Evolutionary conservation across 306 rosid species (phyloP).

Genomic region (Arachis hypogaea): DNA sequence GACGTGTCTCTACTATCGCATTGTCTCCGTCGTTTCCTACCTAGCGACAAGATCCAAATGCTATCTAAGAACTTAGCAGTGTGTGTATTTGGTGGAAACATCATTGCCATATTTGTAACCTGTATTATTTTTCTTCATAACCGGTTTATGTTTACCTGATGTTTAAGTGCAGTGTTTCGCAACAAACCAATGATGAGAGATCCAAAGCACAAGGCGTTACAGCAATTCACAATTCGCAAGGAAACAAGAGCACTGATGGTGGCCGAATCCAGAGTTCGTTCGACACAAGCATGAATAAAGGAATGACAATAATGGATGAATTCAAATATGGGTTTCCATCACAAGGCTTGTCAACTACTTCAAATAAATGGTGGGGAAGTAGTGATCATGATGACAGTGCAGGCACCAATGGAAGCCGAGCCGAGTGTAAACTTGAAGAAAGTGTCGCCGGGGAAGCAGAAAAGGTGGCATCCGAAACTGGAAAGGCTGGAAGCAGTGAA

Average conservation of each 20-base stretch:
- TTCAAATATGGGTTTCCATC: constrained; percentile 84
- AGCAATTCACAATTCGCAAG: constrained; percentile 47
- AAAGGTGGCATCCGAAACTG: constrained; percentile 43
- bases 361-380: constrained; percentile 94
- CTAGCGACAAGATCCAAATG: too few species aligned
- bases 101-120: background rate
- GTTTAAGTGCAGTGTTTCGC: constrained; percentile 47
- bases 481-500: constrained; percentile 33
- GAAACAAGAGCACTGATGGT: constrained; percentile 58
- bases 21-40: too few species aligned
- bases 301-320: constrained; percentile 59
- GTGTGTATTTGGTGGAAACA: constrained; percentile 1
- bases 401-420: constrained; percentile 28
- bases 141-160: constrained; percentile 15
- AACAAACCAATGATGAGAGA: constrained; percentile 47
- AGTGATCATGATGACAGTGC: constrained; percentile 37
- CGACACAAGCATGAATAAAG: constrained; percentile 53
- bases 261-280: constrained; percentile 45
- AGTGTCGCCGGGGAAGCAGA: constrained; percentile 32
- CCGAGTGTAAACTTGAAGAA: constrained; percentile 39
- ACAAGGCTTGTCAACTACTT: constrained; percentile 61
- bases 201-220: constrained; percentile 56
- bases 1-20: too few species aligned
- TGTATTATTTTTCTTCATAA: background rate
- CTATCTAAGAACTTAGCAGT: background rate